These are phyloP conservation scores for Erythrophleum ivorense DNA, from an alignment of 331 rosid genomes.

Conservation along the genomic window DNA sequence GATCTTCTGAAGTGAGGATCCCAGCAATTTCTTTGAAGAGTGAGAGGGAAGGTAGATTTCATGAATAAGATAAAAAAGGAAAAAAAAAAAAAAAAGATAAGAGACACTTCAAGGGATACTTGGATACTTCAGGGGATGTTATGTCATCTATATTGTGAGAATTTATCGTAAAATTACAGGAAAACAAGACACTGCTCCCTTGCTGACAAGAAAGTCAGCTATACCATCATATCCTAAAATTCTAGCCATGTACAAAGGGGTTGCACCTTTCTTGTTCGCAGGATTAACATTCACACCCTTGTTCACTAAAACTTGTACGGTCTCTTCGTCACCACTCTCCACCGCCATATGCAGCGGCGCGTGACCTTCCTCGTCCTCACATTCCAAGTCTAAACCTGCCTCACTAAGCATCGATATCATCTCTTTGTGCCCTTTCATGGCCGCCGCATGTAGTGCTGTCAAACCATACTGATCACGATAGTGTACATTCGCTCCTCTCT, in stretches of 20 bases:
- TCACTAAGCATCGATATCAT: constrained; percentile 53
- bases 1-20: too few species aligned
- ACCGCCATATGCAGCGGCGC: constrained; percentile 78
- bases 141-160: background rate
- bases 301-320: constrained; percentile 47
- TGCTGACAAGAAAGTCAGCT: constrained; percentile 52
- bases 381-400: constrained; percentile 62
- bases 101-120: too few species aligned
- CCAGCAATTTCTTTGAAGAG: too few species aligned
- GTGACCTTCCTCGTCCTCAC: constrained; percentile 71
- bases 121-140: background rate
- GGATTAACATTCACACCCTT: constrained; percentile 63
- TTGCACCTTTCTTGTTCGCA: constrained; percentile 53
- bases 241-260: constrained; percentile 70
- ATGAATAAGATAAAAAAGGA: too few species aligned
- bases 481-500: constrained; percentile 48
- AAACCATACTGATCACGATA: constrained; percentile 64
- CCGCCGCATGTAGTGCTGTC: constrained; percentile 79
- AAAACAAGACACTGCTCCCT: constrained; percentile 49
- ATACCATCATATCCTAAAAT: constrained; percentile 61
- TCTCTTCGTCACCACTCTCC: constrained; percentile 59
- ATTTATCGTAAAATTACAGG: background rate
- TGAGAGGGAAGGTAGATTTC: too few species aligned
- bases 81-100: too few species aligned
- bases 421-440: constrained; percentile 73